phyloP scores from a whole-genome alignment of 768 basidiomycete genomes.

The Pholiota conissans region DNA sequence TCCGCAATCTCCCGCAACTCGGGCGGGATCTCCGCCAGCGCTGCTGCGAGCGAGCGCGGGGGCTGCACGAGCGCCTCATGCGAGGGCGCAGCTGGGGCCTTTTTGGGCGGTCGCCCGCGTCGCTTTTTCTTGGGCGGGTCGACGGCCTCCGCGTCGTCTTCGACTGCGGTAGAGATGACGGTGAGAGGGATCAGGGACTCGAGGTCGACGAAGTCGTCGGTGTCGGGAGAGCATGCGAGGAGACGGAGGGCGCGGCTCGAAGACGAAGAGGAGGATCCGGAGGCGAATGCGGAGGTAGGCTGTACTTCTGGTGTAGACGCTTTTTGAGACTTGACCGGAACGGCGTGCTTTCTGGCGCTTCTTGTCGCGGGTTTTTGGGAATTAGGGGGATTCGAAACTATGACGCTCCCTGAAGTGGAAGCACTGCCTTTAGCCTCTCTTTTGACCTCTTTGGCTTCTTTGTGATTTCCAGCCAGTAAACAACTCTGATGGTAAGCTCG shows the following conservation, averaged over 20 bases:
- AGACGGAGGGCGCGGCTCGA: conserved; percentile 23
- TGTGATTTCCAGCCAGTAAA: conserved; percentile 29
- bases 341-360: conserved; percentile 15
- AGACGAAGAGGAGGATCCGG: conserved; percentile 5
- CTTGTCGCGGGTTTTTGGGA: neutral
- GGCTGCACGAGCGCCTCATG: neutral
- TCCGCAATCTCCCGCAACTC: conserved; percentile 43
- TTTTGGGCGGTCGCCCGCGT: neutral
- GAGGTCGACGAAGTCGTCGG: conserved; percentile 26
- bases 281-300: neutral
- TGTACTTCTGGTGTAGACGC: neutral
- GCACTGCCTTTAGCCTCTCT: no score
- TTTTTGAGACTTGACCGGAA: conserved; percentile 2
- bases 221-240: conserved; percentile 37
- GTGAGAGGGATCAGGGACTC: conserved; percentile 17
- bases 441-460: conserved; percentile 18
- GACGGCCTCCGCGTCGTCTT: conserved; percentile 11
- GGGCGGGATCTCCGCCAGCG: conserved; percentile 29
- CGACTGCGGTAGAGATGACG: neutral
- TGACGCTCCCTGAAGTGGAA: neutral
- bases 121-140: conserved; percentile 14
- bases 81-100: neutral
- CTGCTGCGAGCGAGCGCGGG: conserved; percentile 7
- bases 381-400: neutral
- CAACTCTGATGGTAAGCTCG: conserved; percentile 51